A percentile compares a stretch with the other conserved stretches of the same genome.
Conservation (phyloP, 2,329 filamentous ascomycete species). For the Neopestalotiopsis sp. region DNA sequence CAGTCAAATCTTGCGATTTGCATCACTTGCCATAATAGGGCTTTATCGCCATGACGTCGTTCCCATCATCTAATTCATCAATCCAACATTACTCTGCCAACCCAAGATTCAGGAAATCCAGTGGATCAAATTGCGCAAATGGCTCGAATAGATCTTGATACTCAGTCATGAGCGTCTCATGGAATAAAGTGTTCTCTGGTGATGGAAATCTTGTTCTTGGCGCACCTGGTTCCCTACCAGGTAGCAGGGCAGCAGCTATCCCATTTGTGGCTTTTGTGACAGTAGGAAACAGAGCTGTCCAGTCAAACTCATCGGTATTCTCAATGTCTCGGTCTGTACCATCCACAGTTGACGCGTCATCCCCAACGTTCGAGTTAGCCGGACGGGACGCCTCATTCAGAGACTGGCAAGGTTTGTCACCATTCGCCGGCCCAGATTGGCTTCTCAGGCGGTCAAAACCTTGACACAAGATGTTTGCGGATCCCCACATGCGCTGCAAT, state of each 20-base stretch:
- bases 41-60: no score
- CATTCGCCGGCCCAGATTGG: constrained; percentile 16
- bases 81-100: neutral
- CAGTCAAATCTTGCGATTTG: no score
- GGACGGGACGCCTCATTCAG: neutral
- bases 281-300: constrained; percentile 40
- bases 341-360: constrained; percentile 20
- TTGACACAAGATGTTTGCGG: constrained; percentile 38
- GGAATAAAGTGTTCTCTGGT: constrained; percentile 26
- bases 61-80: no score
- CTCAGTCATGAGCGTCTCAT: constrained; percentile 29
- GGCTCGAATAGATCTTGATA: constrained; percentile 31
- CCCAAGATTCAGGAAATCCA: constrained; percentile 21
- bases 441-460: constrained; percentile 36
- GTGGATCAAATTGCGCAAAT: constrained; percentile 19
- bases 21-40: no score
- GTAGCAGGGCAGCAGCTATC: constrained; percentile 32
- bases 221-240: constrained; percentile 25
- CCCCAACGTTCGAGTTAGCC: constrained; percentile 12
- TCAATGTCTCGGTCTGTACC: constrained; percentile 15
- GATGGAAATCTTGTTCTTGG: constrained; percentile 25
- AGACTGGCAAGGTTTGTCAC: constrained; percentile 14
- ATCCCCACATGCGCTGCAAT: constrained; percentile 41
- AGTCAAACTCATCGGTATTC: constrained; percentile 32
- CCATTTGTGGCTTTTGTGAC: constrained; percentile 35